phyloP scores from a whole-genome alignment of 1,284 basidiomycete genomes.

The Pseudozyma tsukubaensis region DNA sequence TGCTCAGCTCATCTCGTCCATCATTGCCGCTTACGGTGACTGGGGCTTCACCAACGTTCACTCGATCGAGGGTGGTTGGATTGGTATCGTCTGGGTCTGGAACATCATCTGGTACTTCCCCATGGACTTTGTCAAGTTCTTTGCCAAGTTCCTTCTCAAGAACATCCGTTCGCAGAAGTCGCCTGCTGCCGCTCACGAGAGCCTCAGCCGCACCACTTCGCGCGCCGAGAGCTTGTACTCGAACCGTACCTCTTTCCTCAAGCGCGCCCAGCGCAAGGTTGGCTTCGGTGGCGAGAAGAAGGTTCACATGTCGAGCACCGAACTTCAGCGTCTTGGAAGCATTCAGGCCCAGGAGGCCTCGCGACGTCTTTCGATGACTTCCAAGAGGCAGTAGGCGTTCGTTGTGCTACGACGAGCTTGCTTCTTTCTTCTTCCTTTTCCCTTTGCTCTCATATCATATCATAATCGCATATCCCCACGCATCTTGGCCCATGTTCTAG shows the following conservation, averaged over 20 bases:
- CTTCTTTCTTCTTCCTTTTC: neutral
- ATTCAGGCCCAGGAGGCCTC: conserved; percentile 84
- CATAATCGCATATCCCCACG: conserved; percentile 8
- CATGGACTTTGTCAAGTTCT: conserved; percentile 93
- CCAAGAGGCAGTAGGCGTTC: conserved; percentile 71
- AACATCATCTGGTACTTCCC: conserved; percentile 95
- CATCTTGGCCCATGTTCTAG: conserved; percentile 7
- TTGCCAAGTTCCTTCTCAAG: conserved; percentile 78
- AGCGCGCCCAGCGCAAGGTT: conserved; percentile 83
- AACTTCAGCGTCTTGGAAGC: conserved; percentile 83
- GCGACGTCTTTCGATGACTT: conserved; percentile 73
- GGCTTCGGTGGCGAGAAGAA: conserved; percentile 79
- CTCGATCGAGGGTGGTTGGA: conserved; percentile 76
- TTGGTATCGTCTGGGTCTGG: conserved; percentile 84
- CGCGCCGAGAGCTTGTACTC: conserved; percentile 93
- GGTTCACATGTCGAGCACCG: conserved; percentile 77
- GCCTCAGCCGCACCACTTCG: conserved; percentile 87
- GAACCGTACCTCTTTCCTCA: conserved; percentile 89
- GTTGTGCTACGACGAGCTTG: conserved; percentile 2
- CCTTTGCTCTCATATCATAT: conserved; percentile 1
- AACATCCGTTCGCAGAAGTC: conserved; percentile 69
- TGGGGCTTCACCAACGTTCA: conserved; percentile 60
- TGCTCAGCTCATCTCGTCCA: conserved; percentile 91
- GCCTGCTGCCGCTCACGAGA: conserved; percentile 72
- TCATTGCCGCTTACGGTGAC: conserved; percentile 90